phyloP scores from a whole-genome alignment of 2,329 filamentous ascomycete species.

The Talaromyces sp. region DNA sequence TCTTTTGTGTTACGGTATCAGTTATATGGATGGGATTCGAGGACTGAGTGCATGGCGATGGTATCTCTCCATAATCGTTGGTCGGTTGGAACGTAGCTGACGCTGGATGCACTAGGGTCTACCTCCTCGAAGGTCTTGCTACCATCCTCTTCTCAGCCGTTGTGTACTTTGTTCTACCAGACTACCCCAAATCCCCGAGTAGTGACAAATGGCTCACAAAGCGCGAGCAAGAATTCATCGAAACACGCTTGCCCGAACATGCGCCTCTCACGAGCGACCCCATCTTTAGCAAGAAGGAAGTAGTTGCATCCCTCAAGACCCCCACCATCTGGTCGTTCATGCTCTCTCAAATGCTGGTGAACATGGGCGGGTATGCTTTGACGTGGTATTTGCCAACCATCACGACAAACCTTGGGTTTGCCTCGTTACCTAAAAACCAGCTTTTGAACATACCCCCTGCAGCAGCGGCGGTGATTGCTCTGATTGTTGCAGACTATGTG shows the following conservation, averaged over 20 bases:
- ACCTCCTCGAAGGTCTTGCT: constrained; percentile 43
- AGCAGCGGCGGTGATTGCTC: constrained; percentile 38
- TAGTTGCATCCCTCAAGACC: constrained; percentile 34
- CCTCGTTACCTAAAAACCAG: constrained; percentile 42
- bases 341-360: constrained; percentile 37
- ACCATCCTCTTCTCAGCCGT: constrained; percentile 41
- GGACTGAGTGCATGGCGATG: constrained; percentile 26
- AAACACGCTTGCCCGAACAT: constrained; percentile 37
- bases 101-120: constrained; percentile 27
- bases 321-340: constrained; percentile 38
- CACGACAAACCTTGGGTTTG: constrained; percentile 43
- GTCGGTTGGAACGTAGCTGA: neutral
- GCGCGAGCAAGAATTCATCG: constrained; percentile 41
- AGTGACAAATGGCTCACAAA: constrained; percentile 37
- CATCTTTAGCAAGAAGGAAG: constrained; percentile 35
- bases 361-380: constrained; percentile 42
- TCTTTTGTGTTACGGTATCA: constrained; percentile 27
- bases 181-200: constrained; percentile 43
- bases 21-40: constrained; percentile 23
- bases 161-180: constrained; percentile 42
- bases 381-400: constrained; percentile 44
- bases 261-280: constrained; percentile 39
- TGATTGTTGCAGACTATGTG: constrained; percentile 33
- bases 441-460: constrained; percentile 48
- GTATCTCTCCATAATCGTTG: neutral